Evolutionary conservation across 345 rosid species (phyloP).

Genomic region (Arabis hirsuta): DNA sequence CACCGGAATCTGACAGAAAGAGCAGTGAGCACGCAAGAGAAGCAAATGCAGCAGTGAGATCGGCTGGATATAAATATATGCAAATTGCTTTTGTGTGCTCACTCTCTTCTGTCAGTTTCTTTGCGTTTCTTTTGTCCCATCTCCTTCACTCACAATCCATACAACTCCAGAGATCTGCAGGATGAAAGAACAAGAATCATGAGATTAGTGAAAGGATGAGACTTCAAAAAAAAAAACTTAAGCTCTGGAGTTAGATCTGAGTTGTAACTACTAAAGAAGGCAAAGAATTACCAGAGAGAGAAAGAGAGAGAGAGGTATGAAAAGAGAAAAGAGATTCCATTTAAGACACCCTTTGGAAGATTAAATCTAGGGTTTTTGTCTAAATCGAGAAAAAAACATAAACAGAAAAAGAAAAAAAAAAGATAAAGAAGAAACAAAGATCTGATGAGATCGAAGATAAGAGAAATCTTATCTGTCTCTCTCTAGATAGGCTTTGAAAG

Average conservation of each 20-base stretch:
- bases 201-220: not conserved
- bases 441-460: slow-evolving; percentile 37
- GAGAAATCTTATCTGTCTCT: slow-evolving; percentile 34
- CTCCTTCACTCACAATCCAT: slow-evolving; percentile 11
- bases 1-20: slow-evolving; percentile 86
- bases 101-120: slow-evolving; percentile 99
- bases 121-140: slow-evolving; percentile 34
- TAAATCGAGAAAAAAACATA: slow-evolving; percentile 31
- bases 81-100: slow-evolving; percentile 93
- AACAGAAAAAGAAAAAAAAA: slow-evolving; percentile 3
- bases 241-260: slow-evolving; percentile 21
- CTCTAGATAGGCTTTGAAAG: not conserved
- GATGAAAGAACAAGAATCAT: slow-evolving; percentile 25
- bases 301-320: no score
- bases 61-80: slow-evolving; percentile 35
- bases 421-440: slow-evolving; percentile 26
- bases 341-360: slow-evolving; percentile 25
- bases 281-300: slow-evolving; percentile 8
- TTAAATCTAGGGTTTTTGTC: slow-evolving; percentile 43
- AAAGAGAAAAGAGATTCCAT: slow-evolving; percentile 8
- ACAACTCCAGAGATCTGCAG: slow-evolving; percentile 39
- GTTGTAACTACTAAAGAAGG: slow-evolving; percentile 1
- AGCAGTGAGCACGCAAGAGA: slow-evolving; percentile 95
- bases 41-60: slow-evolving; percentile 59
- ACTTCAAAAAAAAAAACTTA: not conserved